Percentiles rank a stretch among this genome's conserved stretches.
Evolutionary conservation across 176 grass and related monocot genomes (phyloP).

Genomic region (Elaeis guineensis): DNA sequence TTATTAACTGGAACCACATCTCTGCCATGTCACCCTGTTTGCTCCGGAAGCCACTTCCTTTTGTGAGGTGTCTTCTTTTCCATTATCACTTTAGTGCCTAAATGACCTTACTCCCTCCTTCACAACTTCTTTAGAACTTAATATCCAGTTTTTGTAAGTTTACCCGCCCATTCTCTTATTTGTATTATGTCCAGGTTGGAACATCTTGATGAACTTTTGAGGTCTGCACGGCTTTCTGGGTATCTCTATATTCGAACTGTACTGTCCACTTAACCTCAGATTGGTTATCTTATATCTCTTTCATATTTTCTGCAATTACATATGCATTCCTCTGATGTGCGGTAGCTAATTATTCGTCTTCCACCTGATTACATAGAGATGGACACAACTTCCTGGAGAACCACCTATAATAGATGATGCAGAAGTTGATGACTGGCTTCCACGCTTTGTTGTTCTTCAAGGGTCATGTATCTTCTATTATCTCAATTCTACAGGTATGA

Average conservation of each 20-base stretch:
- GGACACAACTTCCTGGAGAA: slow-evolving; percentile 83
- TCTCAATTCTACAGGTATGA: slow-evolving; percentile 76
- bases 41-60: too few species aligned
- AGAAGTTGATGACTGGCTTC: slow-evolving; percentile 82
- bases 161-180: too few species aligned
- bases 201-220: slow-evolving; percentile 75
- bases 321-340: neutral
- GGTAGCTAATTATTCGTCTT: neutral
- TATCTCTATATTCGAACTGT: slow-evolving; percentile 93
- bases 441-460: slow-evolving; percentile 84
- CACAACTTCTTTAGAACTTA: too few species aligned
- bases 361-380: slow-evolving; percentile 44
- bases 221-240: slow-evolving; percentile 57
- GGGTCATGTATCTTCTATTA: slow-evolving; percentile 82
- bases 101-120: too few species aligned
- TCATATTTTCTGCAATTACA: slow-evolving; percentile 1
- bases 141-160: too few species aligned
- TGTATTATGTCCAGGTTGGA: slow-evolving; percentile 44
- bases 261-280: slow-evolving; percentile 7
- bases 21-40: too few species aligned
- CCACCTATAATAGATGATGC: slow-evolving; percentile 87
- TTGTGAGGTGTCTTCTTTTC: too few species aligned
- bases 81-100: too few species aligned
- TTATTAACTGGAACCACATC: too few species aligned
- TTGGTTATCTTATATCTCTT: neutral